Evolutionary conservation across 768 basidiomycete species (phyloP).

Genomic region (Glaciozyma antarctica): DNA sequence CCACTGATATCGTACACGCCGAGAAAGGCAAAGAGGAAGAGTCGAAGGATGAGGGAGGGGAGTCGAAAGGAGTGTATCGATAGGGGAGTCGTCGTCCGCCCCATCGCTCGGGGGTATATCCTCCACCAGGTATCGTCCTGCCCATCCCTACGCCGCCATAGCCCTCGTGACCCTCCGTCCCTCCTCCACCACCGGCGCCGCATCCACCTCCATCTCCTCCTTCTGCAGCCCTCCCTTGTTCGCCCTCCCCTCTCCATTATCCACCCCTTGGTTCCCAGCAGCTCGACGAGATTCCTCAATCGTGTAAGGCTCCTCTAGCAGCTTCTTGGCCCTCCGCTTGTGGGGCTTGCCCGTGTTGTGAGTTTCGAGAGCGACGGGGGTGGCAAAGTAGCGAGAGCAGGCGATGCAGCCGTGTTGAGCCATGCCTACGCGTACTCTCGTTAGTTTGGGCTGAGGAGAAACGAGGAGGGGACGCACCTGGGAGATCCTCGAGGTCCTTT

Average conservation of each 20-base stretch:
- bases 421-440: slow-evolving; percentile 11
- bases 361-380: slow-evolving; percentile 18
- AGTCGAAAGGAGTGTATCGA: too few species aligned
- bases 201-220: background rate
- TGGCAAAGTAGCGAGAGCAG: slow-evolving; percentile 30
- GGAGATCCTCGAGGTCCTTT: slow-evolving; percentile 30
- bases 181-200: background rate
- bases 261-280: slow-evolving; percentile 17
- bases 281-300: slow-evolving; percentile 24
- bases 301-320: slow-evolving; percentile 30
- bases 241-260: slow-evolving; percentile 26
- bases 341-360: slow-evolving; percentile 27
- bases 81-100: too few species aligned
- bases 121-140: too few species aligned
- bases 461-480: slow-evolving; percentile 12
- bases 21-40: too few species aligned
- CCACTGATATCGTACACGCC: too few species aligned
- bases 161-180: too few species aligned
- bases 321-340: slow-evolving; percentile 29
- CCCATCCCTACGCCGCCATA: too few species aligned
- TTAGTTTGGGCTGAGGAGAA: background rate
- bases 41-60: too few species aligned
- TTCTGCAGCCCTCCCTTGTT: slow-evolving; percentile 8
- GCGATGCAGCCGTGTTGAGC: slow-evolving; percentile 25
- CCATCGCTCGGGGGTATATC: too few species aligned